phyloP scores from a whole-genome alignment of 257 asterid genomes.

The Solanum paucissectum region DNA sequence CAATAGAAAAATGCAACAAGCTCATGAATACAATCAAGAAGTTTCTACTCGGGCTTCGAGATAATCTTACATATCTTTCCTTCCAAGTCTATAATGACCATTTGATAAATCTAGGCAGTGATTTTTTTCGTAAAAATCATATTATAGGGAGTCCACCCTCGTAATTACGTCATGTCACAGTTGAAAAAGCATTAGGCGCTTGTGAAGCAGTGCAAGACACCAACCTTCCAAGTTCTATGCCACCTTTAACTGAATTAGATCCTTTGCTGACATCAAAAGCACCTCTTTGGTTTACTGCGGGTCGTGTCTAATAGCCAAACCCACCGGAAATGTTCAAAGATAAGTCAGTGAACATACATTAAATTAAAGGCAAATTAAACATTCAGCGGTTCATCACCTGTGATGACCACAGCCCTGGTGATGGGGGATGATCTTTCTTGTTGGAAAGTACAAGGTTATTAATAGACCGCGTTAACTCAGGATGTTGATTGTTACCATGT shows the following conservation, averaged over 20 bases:
- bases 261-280: constrained; percentile 21
- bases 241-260: constrained; percentile 33
- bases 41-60: not conserved
- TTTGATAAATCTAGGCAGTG: not conserved
- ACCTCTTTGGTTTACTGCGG: constrained; percentile 24
- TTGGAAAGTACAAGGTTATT: constrained; percentile 34
- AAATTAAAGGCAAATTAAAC: constrained; percentile 1
- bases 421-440: constrained; percentile 15
- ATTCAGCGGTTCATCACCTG: constrained; percentile 32
- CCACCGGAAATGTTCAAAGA: constrained; percentile 1
- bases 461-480: constrained; percentile 32
- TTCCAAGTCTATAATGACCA: not conserved
- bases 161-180: not conserved
- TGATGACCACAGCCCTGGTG: constrained; percentile 23
- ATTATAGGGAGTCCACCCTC: not conserved
- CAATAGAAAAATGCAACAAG: not conserved
- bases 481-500: constrained; percentile 21
- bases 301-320: constrained; percentile 20
- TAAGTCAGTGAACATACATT: not conserved
- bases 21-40: not conserved
- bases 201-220: constrained; percentile 7
- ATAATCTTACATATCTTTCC: not conserved
- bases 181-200: not conserved
- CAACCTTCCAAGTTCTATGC: constrained; percentile 47
- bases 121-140: not conserved